A percentile compares a stretch with the other conserved stretches of the same genome.
phyloP scores from a whole-genome alignment of 441 rosid genomes.

The Croton laevigatus region DNA sequence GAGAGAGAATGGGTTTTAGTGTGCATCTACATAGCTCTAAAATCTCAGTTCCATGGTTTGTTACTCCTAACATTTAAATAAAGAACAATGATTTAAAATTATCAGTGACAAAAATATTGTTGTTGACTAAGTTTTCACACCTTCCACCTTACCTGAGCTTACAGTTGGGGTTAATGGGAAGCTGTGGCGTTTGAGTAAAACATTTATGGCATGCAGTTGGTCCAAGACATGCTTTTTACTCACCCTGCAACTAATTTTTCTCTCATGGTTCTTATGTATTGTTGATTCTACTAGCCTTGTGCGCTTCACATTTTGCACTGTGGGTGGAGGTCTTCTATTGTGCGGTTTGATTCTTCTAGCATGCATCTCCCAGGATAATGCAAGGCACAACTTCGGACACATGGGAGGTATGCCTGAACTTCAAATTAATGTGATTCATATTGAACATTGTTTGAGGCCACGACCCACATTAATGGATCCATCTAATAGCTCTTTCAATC shows the following conservation, averaged over 20 bases:
- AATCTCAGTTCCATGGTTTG: background rate
- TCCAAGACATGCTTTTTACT: background rate
- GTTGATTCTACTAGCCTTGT: conserved; percentile 42
- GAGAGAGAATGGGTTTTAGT: no score
- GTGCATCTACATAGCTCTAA: no score
- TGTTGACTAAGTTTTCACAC: background rate
- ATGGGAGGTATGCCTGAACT: conserved; percentile 50
- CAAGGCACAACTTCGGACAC: conserved; percentile 70
- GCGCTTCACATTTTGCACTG: conserved; percentile 43
- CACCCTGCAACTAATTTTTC: background rate
- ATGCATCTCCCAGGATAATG: conserved; percentile 62
- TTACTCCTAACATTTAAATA: no score
- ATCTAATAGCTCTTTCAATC: background rate
- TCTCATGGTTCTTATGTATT: conserved; percentile 6
- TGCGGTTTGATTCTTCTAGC: conserved; percentile 64
- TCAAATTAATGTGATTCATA: background rate
- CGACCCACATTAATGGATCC: background rate
- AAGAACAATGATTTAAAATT: background rate
- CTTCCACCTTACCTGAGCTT: background rate
- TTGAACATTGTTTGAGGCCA: conserved; percentile 11
- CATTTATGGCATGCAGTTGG: background rate
- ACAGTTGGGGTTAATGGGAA: background rate
- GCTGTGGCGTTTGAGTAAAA: background rate
- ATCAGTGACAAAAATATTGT: background rate
- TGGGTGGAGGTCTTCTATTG: conserved; percentile 57